Base-by-base conservation (phyloP, 495 filamentous ascomycete species). In the Xylaria telfairii region DNA sequence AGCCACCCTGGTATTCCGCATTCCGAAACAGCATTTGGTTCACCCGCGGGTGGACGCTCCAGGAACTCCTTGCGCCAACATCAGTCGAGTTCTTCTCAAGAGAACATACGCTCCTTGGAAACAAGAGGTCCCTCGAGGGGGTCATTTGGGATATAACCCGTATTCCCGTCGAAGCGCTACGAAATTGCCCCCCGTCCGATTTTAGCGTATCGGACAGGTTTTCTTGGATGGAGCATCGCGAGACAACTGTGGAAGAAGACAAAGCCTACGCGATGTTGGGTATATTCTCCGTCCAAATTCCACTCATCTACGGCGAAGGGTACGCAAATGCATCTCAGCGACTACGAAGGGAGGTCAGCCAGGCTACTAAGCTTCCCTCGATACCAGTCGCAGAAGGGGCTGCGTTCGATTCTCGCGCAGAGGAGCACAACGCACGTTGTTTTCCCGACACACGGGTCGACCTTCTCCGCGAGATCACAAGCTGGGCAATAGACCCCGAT, bases 231-330 rank as follows among this genome's bases (percentile, higher is more conserved):
- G 67, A 74, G 9, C 32, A 56, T 30, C 74, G 82, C n/a, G 37
- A 66, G 8, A 81, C 79, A 0, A 78, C 73, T 1, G 47, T 71
- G 5, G 65, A 69, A n/a, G 82, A 84, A 71, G 82, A 84, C 64
- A 61, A 68, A 42, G 81, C 80, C 1, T 83, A 83, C 56, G 81
- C 73, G 7, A 73, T 84, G 9, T 49, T 83, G 37, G 81, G 81
- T 15, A 67, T 83, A 0, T 81, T 81, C 54, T 73, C 71, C 26
- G 63, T 83, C 44, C 69, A 75, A 61, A 74, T 83, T 71, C 70
- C 77, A 19, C 71, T 77, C 1, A 24, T 82, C 3, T 83, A 82
- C 69, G 81, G 81, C 41, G 82, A 83, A 59, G 79, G 81, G 3
- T 76, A 71, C 41, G 47, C 77, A 15, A 72, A 74, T 1, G 80